Evolutionary conservation across 768 basidiomycete genomes (phyloP), one percentile per base, ranked within the genome.

Genomic region (Tylopilus subfusipes): DNA sequence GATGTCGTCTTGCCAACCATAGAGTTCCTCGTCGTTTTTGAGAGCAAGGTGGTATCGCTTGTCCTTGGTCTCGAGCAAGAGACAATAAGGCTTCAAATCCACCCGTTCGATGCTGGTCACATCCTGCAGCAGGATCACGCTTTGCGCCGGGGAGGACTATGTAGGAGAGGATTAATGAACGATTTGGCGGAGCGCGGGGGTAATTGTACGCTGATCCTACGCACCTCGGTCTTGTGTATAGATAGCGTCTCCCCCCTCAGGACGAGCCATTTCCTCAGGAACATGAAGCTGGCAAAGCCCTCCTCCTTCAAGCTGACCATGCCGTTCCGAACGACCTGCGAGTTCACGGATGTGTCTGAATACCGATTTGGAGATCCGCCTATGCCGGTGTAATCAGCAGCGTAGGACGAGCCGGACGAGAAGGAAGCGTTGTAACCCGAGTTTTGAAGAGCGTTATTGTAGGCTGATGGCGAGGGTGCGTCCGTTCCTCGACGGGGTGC

Each of bases 1-100:
- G 56, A 99, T 87, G 68, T 97, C 95, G 66, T 99, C 96, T 70
- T 95, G 90, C 95, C 95, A 98, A 18, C 86, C 86, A 64, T 99
- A 99, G n/a, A 99, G 79, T 65, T 99, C 96, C 61, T 95, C 93
- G 67, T 99, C 95, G 59, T 79, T 90, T 75, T 95, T 97, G 58
- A 97, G 76, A 2, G 91, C 83, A 46, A 95, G 73, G 67, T 81
- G 88, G 65, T 83, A 87, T 36, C 87, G 83, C 68, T 88, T 91
- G 53, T 93, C 88, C 63, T 86, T 89, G 5, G 88, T 85, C 64
- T 94, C 92, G 21, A 99, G 72, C 16, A 93, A 75, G 0, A 99
- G 75, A 66, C 96, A 98, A 67, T 96, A 98, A 0, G 94, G 93
- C 69, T 97, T 97, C 61, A 93, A 73, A 68, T 99, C 95, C 48